Evolutionary conservation across 1,139 yeast genomes (phyloP), one percentile per base, ranked within the genome.

Genomic region (Suhomyces bokatorum): DNA sequence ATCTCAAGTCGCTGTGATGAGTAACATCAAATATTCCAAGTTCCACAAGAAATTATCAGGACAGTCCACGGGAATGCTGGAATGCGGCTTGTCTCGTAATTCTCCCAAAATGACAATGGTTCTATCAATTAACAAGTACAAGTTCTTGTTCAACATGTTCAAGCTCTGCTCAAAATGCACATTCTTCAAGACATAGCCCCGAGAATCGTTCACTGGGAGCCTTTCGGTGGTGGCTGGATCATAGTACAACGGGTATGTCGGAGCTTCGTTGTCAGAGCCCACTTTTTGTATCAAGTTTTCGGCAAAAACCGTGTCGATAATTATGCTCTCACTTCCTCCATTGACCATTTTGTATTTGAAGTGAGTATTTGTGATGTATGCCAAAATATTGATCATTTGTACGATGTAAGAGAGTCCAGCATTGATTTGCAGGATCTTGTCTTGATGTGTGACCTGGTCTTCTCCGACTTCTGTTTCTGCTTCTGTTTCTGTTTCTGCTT

Each of bases 31-130:
- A 47, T 68, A 73, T 45, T 73, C 68, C 30, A 74, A 51, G 43
- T 64, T 70, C 79, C 79, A 74, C 47, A 73, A 55, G 39, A 73
- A 63, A 47, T 73, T 72, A 52, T 73, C 78, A 15, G 63, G 51
- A 49, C 75, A 68, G 42, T 74, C 78, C 3, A 61, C 51, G 1
- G 78, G 78, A 10, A 72, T 58, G 36, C 58, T 60, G 35, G 49
- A 42, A 38, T 44, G 39, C 10, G 29, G 37, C 24, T 14, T 16
- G 15, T 49, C 46, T 43, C 56, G 51, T 27, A 52, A 57, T 26
- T 51, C 52, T 15, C 53, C 45, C 40, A 57, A 57, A 13, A 53
- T 42, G 30, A 55, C 58, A 13, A 59, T 60, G 3, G 66, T 56
- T 22, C 57, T 57, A 32, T 61, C 54, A 5, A 67, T 55, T 20